Evolutionary conservation across 2,329 filamentous ascomycete genomes (phyloP).

Genomic region (Tricladium varicosporioides): DNA sequence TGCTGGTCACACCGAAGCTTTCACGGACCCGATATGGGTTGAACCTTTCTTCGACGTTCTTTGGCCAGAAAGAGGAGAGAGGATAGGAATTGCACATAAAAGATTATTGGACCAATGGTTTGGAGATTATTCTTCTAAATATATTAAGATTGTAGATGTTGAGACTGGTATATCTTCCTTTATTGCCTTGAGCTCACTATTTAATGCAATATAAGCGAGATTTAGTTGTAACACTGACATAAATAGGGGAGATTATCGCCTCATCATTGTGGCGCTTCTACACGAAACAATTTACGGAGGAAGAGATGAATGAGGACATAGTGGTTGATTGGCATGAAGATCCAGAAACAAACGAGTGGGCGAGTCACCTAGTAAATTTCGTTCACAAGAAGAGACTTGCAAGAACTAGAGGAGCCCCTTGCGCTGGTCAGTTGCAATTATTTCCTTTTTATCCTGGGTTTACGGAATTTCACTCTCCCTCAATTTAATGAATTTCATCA

Average conservation of each 20-base stretch:
- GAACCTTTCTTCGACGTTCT: constrained; percentile 21
- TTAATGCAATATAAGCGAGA: neutral
- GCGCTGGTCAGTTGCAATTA: constrained; percentile 16
- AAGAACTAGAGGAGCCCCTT: constrained; percentile 14
- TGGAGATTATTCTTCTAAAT: constrained; percentile 12
- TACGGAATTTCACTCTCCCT: no score
- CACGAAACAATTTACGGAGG: constrained; percentile 11
- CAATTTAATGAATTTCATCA: no score
- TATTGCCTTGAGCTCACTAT: no score
- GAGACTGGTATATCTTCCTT: constrained; percentile 14
- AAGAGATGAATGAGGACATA: constrained; percentile 14
- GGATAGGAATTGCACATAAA: constrained; percentile 11
- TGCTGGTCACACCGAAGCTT: constrained; percentile 14
- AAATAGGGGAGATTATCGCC: constrained; percentile 16
- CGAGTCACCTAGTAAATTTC: constrained; percentile 12
- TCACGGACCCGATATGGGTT: constrained; percentile 5
- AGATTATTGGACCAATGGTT: constrained; percentile 20
- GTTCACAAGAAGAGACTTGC: constrained; percentile 13
- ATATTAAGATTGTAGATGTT: constrained; percentile 22
- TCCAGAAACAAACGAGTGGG: constrained; percentile 19
- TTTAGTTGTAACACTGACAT: neutral
- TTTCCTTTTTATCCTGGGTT: no score
- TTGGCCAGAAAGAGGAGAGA: constrained; percentile 14
- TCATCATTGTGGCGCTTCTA: constrained; percentile 20
- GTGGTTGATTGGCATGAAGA: constrained; percentile 20